Evolutionary conservation across 306 rosid genomes (phyloP), one percentile per base, ranked within the genome.

Genomic region (Oemleria cerasiformis): DNA sequence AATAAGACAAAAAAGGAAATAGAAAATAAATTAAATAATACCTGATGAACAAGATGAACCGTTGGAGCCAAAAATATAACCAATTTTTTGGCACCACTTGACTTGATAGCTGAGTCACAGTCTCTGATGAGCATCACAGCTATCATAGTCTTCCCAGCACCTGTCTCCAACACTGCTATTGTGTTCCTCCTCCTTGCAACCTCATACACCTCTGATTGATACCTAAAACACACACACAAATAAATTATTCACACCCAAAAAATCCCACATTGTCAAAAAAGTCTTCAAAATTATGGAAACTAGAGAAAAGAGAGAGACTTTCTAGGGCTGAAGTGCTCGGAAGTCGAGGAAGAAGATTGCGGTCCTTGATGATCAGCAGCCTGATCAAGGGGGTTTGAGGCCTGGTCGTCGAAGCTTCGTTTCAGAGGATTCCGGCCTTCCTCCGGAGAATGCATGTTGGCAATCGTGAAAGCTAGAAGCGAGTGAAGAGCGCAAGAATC

Each of bases 11-110:
- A 40, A 62, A 70, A 5, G 55, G 19, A 14, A 17, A 53, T 15
- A 19, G 34, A 6, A 17, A 53, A 53, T 13, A 8, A 49, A 13
- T 25, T 61, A 51, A 51, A 71, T 14, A 51, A 44, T 77, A 77
- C 98, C 92, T 91, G 98, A 67, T 84, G 84, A 72, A 93, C 94
- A 64, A 91, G 92, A 83, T 88, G 94, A 72, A 93, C 96, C 1
- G 97, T 90, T 11, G 98, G 97, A 79, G 96, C 96, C 76, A 93
- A 82, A 85, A 93, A 91, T 48, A 93, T 30, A 57, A 89, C 82
- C 59, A 74, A 65, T 69, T 82, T 87, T 30, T 77, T 83, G 8
- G 23, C 30, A 17, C 76, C 85, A 70, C 76, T 64, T 7, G 85
- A 73, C 78, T 82, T 88, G 66, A 81, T 65, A 39, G 78, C 72